These are phyloP conservation scores for Aspergillus neotritici DNA, from an alignment of 2,329 filamentous ascomycete genomes.

Conservation along the genomic window DNA sequence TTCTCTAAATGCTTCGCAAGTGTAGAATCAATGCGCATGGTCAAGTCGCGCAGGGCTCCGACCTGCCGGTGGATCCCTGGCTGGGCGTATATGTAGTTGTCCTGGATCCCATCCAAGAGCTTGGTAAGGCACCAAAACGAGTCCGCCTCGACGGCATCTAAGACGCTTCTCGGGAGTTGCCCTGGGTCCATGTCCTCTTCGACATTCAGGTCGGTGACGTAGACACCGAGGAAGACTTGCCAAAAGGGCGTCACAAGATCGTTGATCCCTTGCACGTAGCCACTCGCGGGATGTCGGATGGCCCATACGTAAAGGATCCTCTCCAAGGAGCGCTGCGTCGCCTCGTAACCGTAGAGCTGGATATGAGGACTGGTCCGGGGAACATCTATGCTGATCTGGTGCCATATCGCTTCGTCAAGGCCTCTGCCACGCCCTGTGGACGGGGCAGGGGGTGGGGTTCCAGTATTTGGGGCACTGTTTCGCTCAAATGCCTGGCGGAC, in stretches of 20 bases:
- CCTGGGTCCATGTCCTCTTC: conserved; percentile 95
- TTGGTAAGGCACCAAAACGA: conserved; percentile 99
- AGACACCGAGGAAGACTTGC: conserved; percentile 92
- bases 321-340: conserved; percentile 88
- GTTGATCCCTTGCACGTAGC: conserved; percentile 98
- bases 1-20: conserved; percentile 83
- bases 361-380: conserved; percentile 95
- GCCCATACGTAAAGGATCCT: conserved; percentile 97
- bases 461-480: conserved; percentile 40
- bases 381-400: conserved; percentile 98
- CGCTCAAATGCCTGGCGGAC: conserved; percentile 64
- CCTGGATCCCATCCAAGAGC: conserved; percentile 95
- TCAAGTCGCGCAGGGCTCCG: conserved; percentile 78
- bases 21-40: conserved; percentile 76
- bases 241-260: conserved; percentile 96
- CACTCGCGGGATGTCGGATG: conserved; percentile 91
- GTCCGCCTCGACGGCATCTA: conserved; percentile 96
- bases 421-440: conserved; percentile 59
- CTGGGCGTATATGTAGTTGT: conserved; percentile 97
- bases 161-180: conserved; percentile 79
- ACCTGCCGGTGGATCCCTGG: conserved; percentile 96
- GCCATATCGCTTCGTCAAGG: conserved; percentile 95
- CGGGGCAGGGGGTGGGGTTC: conserved; percentile 38
- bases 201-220: conserved; percentile 90
- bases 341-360: conserved; percentile 90